Conservation (phyloP, 805 yeast species). For the Pachysolen tannophilus region DNA sequence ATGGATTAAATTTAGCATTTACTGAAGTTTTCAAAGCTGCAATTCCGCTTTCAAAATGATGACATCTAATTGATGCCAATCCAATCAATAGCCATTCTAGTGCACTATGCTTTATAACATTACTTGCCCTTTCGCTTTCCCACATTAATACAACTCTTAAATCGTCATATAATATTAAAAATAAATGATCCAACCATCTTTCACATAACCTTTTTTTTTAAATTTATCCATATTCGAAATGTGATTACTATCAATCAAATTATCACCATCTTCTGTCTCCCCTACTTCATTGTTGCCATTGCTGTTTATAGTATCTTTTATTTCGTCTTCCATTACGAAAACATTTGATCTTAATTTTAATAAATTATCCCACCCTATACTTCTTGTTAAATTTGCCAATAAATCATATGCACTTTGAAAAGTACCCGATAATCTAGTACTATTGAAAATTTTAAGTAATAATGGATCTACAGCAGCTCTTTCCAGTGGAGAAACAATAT, state of each 20-base stretch:
- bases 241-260: too few relatives aligned
- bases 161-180: conserved; percentile 64
- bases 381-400: conserved; percentile 56
- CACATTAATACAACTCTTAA: conserved; percentile 21
- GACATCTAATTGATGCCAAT: conserved; percentile 38
- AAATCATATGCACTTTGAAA: conserved; percentile 58
- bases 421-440: conserved; percentile 42
- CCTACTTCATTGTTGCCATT: background rate
- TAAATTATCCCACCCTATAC: conserved; percentile 78
- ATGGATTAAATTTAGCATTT: conserved; percentile 53
- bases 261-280: background rate
- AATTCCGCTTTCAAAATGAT: conserved; percentile 37
- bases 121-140: conserved; percentile 18
- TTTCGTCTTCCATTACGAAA: conserved; percentile 78
- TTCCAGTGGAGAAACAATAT: conserved; percentile 23
- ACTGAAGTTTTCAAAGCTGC: conserved; percentile 48
- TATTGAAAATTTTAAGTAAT: conserved; percentile 40
- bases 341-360: conserved; percentile 58
- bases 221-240: too few relatives aligned
- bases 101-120: conserved; percentile 42
- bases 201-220: conserved; percentile 56
- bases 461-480: conserved; percentile 38
- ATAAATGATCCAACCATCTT: conserved; percentile 71
- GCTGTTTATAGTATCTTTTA: conserved; percentile 15
- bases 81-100: conserved; percentile 74